phyloP scores from a whole-genome alignment of 306 rosid genomes.

The Senna siamea region DNA sequence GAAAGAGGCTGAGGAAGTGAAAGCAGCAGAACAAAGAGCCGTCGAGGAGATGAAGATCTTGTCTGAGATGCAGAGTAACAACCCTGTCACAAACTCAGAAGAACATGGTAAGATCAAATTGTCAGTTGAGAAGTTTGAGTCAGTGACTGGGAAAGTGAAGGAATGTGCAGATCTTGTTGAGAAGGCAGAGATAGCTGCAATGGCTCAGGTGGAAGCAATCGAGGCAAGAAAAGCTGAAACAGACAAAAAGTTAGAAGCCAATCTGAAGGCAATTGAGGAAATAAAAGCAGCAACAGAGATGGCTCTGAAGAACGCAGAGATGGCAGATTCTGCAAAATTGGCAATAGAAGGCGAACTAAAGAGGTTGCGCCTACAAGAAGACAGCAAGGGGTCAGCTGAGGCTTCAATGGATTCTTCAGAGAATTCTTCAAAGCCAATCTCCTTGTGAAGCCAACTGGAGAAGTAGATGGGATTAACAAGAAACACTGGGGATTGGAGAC shows the following conservation, averaged over 20 bases:
- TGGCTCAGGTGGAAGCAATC: conserved; percentile 56
- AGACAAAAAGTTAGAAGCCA: conserved; percentile 65
- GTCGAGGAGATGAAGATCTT: conserved; percentile 61
- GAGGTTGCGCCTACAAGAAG: conserved; percentile 68
- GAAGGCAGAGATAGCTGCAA: conserved; percentile 56
- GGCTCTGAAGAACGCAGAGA: conserved; percentile 78
- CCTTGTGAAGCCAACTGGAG: conserved; percentile 24
- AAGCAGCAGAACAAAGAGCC: conserved; percentile 63
- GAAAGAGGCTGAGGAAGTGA: conserved; percentile 67
- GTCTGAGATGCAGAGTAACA: conserved; percentile 39
- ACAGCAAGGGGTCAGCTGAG: conserved; percentile 18
- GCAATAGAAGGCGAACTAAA: conserved; percentile 68
- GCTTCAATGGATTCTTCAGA: conserved; percentile 33
- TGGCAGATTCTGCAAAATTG: conserved; percentile 74
- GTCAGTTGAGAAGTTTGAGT: conserved; percentile 60
- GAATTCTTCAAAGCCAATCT: conserved; percentile 34
- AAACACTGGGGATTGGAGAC: not conserved
- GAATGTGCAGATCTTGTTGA: conserved; percentile 66
- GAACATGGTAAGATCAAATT: conserved; percentile 54
- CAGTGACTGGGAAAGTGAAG: conserved; percentile 60
- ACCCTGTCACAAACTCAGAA: conserved; percentile 36
- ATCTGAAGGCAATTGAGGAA: conserved; percentile 75
- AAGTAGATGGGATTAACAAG: conserved; percentile 11
- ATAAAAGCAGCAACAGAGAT: conserved; percentile 78
- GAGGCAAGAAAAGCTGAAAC: conserved; percentile 55